Percentiles rank a stretch among this genome's conserved stretches.
Evolutionary conservation across 2,329 filamentous ascomycete species (phyloP).

Genomic region (Didymellaceae sp.): DNA sequence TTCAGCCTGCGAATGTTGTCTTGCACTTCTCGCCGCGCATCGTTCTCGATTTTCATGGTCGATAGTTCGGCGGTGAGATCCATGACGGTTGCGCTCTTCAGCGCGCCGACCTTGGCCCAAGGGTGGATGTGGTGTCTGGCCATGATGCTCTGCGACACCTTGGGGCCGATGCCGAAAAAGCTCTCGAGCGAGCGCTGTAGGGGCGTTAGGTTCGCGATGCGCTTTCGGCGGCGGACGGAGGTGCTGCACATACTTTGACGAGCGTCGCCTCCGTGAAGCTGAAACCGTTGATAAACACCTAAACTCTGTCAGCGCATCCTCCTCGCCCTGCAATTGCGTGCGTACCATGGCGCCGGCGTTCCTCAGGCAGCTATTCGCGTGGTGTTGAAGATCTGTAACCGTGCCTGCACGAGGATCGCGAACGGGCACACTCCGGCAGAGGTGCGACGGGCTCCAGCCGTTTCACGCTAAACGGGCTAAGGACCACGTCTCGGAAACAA

Average conservation of each 20-base stretch:
- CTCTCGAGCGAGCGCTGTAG: slow-evolving; percentile 69
- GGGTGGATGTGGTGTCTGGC: slow-evolving; percentile 90
- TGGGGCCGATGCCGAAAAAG: slow-evolving; percentile 46
- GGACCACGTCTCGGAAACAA: slow-evolving; percentile 44
- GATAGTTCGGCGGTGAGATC: slow-evolving; percentile 85
- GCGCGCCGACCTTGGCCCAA: slow-evolving; percentile 75
- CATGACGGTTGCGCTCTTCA: slow-evolving; percentile 78
- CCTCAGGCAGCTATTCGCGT: slow-evolving; percentile 21
- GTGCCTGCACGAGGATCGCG: slow-evolving; percentile 21
- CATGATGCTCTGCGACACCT: slow-evolving; percentile 71
- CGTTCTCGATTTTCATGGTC: slow-evolving; percentile 92
- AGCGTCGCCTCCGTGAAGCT: slow-evolving; percentile 85
- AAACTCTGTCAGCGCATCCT: slow-evolving; percentile 21
- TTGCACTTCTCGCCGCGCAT: slow-evolving; percentile 75
- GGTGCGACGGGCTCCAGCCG: slow-evolving; percentile 23
- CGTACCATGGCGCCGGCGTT: slow-evolving; percentile 36
- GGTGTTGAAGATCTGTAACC: slow-evolving; percentile 26
- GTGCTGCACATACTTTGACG: slow-evolving; percentile 69
- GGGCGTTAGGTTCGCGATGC: slow-evolving; percentile 19
- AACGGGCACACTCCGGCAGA: slow-evolving; percentile 20
- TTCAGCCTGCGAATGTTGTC: slow-evolving; percentile 87
- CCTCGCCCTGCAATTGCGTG: slow-evolving; percentile 2
- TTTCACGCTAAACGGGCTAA: slow-evolving; percentile 24
- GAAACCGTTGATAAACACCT: slow-evolving; percentile 86
- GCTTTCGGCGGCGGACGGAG: slow-evolving; percentile 37